These are phyloP conservation scores for Quercus wislizeni DNA, from an alignment of 306 rosid genomes.

Conservation along the genomic window DNA sequence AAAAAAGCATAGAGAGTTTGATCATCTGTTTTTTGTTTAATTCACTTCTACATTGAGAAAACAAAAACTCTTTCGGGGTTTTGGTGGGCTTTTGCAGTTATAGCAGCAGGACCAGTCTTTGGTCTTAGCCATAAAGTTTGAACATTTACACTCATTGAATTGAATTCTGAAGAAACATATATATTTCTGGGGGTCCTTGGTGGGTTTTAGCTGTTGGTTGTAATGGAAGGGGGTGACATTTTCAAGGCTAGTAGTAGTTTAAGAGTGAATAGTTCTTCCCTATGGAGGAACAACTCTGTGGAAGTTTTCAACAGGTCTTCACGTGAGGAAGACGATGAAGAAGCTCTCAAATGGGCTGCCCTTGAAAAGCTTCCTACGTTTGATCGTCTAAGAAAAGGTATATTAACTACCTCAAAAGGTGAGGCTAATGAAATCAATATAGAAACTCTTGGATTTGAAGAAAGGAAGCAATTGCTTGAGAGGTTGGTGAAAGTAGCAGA, in stretches of 20 bases:
- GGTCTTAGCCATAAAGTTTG: no score
- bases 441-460: slow-evolving; percentile 37
- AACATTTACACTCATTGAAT: no score
- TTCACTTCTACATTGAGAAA: no score
- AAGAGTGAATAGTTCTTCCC: slow-evolving; percentile 22
- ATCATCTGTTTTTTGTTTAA: no score
- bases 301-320: slow-evolving; percentile 48
- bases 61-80: not conserved
- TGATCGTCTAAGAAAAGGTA: slow-evolving; percentile 64
- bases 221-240: slow-evolving; percentile 45
- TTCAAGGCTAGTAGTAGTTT: slow-evolving; percentile 33
- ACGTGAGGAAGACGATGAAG: slow-evolving; percentile 49
- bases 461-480: slow-evolving; percentile 34
- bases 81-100: slow-evolving; percentile 12
- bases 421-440: slow-evolving; percentile 48
- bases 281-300: slow-evolving; percentile 40
- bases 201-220: not conserved
- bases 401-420: slow-evolving; percentile 44
- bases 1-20: no score
- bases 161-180: no score
- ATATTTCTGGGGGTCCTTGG: not conserved
- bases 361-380: slow-evolving; percentile 70
- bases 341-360: slow-evolving; percentile 66
- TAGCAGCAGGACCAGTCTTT: not conserved
- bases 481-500: slow-evolving; percentile 36